Conservation (phyloP, 352 stramenopile species). For the Pythium utonaiense region DNA sequence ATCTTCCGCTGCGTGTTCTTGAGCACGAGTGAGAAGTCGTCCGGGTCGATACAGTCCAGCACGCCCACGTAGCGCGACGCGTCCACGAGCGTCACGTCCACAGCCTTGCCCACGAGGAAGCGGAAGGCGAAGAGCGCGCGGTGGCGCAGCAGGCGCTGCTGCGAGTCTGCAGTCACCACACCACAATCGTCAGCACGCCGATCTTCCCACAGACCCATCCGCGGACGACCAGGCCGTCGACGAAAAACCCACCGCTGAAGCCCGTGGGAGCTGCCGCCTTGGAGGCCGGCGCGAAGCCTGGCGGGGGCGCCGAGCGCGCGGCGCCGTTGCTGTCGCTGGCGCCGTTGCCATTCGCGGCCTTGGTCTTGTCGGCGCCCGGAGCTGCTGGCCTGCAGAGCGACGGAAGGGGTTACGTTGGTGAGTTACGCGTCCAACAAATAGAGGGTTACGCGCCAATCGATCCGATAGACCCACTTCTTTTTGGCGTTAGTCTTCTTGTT, state of each 20-base stretch:
- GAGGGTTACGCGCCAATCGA: background rate
- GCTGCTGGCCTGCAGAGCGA: background rate
- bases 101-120: conserved; percentile 73
- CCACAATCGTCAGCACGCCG: conserved; percentile 7
- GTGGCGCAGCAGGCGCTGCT: conserved; percentile 70
- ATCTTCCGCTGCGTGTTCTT: conserved; percentile 66
- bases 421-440: background rate
- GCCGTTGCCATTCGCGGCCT: conserved; percentile 6
- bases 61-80: conserved; percentile 63
- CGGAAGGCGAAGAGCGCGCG: conserved; percentile 79
- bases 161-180: conserved; percentile 30
- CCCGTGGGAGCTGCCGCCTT: conserved; percentile 16
- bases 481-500: conserved; percentile 24
- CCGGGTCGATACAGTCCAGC: conserved; percentile 78
- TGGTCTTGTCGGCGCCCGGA: background rate
- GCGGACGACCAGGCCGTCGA: too few relatives aligned
- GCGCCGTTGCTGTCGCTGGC: conserved; percentile 11
- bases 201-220: too few relatives aligned
- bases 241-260: conserved; percentile 42
- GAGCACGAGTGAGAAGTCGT: conserved; percentile 80
- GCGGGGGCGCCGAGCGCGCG: conserved; percentile 27
- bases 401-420: background rate
- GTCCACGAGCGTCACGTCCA: conserved; percentile 63
- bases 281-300: conserved; percentile 33
- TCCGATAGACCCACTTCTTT: conserved; percentile 20